phyloP scores from a whole-genome alignment of 495 filamentous ascomycete species.

The Articulospora tetracladia region DNA sequence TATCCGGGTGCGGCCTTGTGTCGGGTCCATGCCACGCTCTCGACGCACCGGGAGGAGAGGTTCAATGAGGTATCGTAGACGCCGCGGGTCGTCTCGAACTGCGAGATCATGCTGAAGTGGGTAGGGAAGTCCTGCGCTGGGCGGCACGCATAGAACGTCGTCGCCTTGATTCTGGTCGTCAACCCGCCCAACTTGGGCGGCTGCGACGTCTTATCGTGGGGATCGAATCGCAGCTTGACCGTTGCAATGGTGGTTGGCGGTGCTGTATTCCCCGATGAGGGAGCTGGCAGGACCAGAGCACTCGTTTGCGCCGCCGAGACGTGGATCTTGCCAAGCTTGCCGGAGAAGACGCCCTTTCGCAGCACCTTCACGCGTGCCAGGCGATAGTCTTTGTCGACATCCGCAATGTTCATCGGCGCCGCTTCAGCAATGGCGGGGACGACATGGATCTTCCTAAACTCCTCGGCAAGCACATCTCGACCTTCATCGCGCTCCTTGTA shows the following conservation, averaged over 20 bases:
- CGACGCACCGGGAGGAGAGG: slow-evolving; percentile 63
- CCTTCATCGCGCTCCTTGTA: slow-evolving; percentile 33
- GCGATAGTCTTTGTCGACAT: slow-evolving; percentile 58
- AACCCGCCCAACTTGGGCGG: slow-evolving; percentile 69
- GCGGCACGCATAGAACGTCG: slow-evolving; percentile 64
- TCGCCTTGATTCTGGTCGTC: slow-evolving; percentile 65
- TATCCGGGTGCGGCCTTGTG: slow-evolving; percentile 9
- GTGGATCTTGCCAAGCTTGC: slow-evolving; percentile 69
- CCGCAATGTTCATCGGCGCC: slow-evolving; percentile 66
- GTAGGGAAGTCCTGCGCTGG: slow-evolving; percentile 50
- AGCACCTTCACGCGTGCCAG: slow-evolving; percentile 73
- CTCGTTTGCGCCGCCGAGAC: slow-evolving; percentile 72
- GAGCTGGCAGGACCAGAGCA: slow-evolving; percentile 55
- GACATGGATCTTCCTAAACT: slow-evolving; percentile 61
- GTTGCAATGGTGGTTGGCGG: slow-evolving; percentile 56
- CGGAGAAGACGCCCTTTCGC: slow-evolving; percentile 71
- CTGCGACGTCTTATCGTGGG: slow-evolving; percentile 46
- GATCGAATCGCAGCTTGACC: slow-evolving; percentile 66
- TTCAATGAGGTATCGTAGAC: slow-evolving; percentile 58
- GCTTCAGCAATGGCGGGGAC: slow-evolving; percentile 72
- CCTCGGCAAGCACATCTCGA: slow-evolving; percentile 27
- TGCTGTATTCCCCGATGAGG: slow-evolving; percentile 28
- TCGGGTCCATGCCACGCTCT: slow-evolving; percentile 58
- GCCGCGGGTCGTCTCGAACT: slow-evolving; percentile 51
- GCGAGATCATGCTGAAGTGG: slow-evolving; percentile 42